Evolutionary conservation across 2,329 filamentous ascomycete genomes (phyloP).

Genomic region (Anisogramma anomala): DNA sequence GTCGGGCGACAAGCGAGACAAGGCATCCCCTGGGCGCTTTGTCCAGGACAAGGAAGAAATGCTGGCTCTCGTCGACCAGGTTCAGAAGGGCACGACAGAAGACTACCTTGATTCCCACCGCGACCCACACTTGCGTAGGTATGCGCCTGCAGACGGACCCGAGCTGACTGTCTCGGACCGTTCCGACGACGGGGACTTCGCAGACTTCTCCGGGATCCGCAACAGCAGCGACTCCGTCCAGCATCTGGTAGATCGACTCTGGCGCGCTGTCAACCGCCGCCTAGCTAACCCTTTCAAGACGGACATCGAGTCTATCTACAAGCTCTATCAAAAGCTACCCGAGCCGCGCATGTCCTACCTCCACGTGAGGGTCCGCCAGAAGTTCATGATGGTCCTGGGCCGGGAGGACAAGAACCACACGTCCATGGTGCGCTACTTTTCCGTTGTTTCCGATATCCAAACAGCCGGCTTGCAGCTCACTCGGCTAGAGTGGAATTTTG

Average conservation of each 20-base stretch:
- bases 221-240: constrained; percentile 25
- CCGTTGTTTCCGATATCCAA: constrained; percentile 73
- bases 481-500: constrained; percentile 67
- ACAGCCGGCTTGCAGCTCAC: constrained; percentile 57
- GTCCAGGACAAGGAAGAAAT: constrained; percentile 31
- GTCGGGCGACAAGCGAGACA: not conserved
- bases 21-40: not conserved
- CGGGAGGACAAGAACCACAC: constrained; percentile 44
- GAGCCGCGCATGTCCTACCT: constrained; percentile 42
- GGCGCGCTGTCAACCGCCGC: constrained; percentile 28
- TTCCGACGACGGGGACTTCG: constrained; percentile 35
- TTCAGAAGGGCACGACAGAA: constrained; percentile 35
- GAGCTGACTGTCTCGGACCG: constrained; percentile 39
- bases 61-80: constrained; percentile 40
- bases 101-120: constrained; percentile 41
- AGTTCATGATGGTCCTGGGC: constrained; percentile 57
- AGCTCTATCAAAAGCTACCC: constrained; percentile 37
- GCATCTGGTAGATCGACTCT: constrained; percentile 28
- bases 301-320: constrained; percentile 35
- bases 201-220: constrained; percentile 30
- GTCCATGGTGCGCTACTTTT: constrained; percentile 72
- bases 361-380: constrained; percentile 42
- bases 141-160: constrained; percentile 39
- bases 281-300: constrained; percentile 30
- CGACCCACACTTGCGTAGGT: constrained; percentile 43